Percentiles rank a stretch among this genome's conserved stretches.
phyloP scores from a whole-genome alignment of 2,329 filamentous ascomycete genomes.

The Nothophoma quercina region DNA sequence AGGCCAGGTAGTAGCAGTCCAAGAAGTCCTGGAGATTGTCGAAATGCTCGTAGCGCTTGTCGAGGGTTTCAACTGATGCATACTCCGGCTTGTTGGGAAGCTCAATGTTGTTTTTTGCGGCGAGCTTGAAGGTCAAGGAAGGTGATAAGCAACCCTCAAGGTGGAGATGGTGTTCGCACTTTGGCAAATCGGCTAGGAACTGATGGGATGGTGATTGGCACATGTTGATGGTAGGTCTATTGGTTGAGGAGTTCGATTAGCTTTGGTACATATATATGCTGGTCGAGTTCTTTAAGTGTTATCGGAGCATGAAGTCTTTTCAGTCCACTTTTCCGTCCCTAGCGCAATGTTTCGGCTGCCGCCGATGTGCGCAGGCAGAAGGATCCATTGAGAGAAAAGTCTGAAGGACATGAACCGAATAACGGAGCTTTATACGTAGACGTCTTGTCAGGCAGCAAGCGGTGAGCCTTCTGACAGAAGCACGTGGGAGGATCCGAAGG shows the following conservation, averaged over 20 bases:
- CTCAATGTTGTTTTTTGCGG: conserved; percentile 69
- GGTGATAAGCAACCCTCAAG: conserved; percentile 79
- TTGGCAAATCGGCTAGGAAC: conserved; percentile 63
- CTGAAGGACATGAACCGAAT: conserved; percentile 4
- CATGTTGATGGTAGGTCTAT: conserved; percentile 1
- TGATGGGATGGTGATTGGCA: conserved; percentile 23
- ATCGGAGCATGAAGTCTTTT: conserved; percentile 14
- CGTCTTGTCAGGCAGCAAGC: background rate
- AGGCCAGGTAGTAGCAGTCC: conserved; percentile 79
- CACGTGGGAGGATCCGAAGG: background rate
- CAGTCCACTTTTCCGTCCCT: conserved; percentile 17
- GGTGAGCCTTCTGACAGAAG: background rate
- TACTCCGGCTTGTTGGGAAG: conserved; percentile 69
- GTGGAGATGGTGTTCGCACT: conserved; percentile 84
- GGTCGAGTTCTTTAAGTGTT: conserved; percentile 7
- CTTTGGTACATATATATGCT: conserved; percentile 1
- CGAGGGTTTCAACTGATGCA: conserved; percentile 65
- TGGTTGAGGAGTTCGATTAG: background rate
- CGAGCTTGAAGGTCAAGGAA: conserved; percentile 72
- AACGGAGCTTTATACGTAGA: conserved; percentile 1
- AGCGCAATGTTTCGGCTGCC: conserved; percentile 17
- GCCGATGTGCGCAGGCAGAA: conserved; percentile 17
- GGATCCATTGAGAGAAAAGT: conserved; percentile 6
- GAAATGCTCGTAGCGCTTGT: conserved; percentile 71
- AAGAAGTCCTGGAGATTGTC: conserved; percentile 79